A percentile compares a stretch with the other conserved stretches of the same genome.
phyloP scores from a whole-genome alignment of 78 protist species.

The Tieghemostelium lacteum region DNA sequence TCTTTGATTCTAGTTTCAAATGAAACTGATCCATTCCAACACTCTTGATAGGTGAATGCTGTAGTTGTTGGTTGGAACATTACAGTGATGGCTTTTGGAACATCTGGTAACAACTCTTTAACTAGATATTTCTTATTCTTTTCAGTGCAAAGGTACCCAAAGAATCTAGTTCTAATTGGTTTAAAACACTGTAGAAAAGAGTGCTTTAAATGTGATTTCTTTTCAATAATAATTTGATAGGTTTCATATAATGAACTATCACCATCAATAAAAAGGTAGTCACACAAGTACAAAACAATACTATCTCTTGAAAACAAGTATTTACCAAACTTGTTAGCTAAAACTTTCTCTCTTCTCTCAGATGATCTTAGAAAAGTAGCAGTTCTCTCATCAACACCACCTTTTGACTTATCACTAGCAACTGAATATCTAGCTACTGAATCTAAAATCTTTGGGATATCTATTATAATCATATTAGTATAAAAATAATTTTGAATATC shows the following conservation, averaged over 20 bases:
- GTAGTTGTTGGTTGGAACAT: neutral
- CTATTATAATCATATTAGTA: neutral
- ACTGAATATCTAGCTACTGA: neutral
- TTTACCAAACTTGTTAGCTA: neutral
- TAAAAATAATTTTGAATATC: neutral
- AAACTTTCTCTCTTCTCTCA: neutral
- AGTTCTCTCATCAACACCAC: neutral
- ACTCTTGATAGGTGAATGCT: neutral
- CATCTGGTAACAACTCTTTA: neutral
- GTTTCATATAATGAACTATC: too few species aligned
- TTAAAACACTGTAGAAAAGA: neutral
- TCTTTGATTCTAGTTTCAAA: neutral
- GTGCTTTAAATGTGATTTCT: neutral
- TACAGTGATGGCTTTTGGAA: neutral
- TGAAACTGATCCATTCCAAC: neutral
- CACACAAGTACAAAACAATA: neutral
- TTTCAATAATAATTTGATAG: neutral
- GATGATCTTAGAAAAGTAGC: neutral
- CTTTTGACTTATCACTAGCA: neutral
- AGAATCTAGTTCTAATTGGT: too few species aligned
- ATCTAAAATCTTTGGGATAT: too few species aligned
- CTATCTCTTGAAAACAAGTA: neutral
- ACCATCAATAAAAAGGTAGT: neutral
- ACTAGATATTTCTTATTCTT: neutral
- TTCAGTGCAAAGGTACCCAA: too few species aligned